Percentiles rank a stretch among this genome's conserved stretches.
Conservation (phyloP, 2,329 filamentous ascomycete species). For the Myriosclerotinia scirpicola region DNA sequence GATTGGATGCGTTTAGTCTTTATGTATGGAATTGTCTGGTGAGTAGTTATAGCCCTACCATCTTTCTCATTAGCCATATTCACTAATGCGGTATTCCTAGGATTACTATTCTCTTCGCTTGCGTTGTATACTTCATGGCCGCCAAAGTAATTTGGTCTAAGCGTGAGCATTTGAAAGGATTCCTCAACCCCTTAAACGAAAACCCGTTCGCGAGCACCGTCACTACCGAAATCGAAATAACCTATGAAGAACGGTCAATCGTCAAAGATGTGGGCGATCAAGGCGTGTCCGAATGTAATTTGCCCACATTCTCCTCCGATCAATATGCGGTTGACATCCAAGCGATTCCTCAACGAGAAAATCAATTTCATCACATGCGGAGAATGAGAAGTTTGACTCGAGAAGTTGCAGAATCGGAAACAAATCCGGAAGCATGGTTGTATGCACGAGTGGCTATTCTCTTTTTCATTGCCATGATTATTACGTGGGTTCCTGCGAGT, state of each 20-base stretch:
- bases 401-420: conserved; percentile 14
- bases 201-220: conserved; percentile 42
- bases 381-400: conserved; percentile 21
- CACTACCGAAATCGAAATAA: conserved; percentile 43
- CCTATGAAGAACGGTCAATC: conserved; percentile 46
- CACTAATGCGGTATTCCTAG: conserved; percentile 23
- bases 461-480: conserved; percentile 66
- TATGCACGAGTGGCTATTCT: conserved; percentile 68
- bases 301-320: background rate
- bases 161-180: conserved; percentile 60
- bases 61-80: background rate
- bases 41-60: background rate
- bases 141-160: conserved; percentile 62
- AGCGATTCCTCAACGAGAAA: conserved; percentile 27
- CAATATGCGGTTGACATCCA: conserved; percentile 6
- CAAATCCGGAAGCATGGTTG: conserved; percentile 56
- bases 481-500: conserved; percentile 56
- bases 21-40: conserved; percentile 71
- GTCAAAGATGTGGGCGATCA: conserved; percentile 25
- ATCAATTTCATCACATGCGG: conserved; percentile 7
- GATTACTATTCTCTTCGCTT: conserved; percentile 57
- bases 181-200: conserved; percentile 51
- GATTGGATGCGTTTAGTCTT: conserved; percentile 69
- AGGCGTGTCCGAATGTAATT: conserved; percentile 27
- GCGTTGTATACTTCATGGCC: conserved; percentile 64